Evolutionary conservation across 2,329 filamentous ascomycete genomes (phyloP).

Genomic region (Neonectria punicea): DNA sequence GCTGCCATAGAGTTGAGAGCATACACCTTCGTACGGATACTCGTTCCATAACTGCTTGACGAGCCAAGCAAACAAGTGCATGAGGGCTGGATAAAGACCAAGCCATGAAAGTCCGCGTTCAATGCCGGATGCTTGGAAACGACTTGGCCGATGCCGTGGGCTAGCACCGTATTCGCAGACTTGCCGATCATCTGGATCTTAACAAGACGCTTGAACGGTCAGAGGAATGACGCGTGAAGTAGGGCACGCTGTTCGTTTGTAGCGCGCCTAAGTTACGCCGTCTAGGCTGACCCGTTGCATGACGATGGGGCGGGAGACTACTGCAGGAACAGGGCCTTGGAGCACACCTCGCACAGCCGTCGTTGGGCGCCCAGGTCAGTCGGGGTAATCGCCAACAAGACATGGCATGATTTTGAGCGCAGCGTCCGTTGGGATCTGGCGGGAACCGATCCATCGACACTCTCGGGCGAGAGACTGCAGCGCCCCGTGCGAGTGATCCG

Average conservation of each 20-base stretch:
- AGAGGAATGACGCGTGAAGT: constrained; percentile 7
- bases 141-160: constrained; percentile 4
- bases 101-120: neutral
- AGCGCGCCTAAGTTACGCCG: constrained; percentile 21
- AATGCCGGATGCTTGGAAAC: neutral
- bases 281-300: constrained; percentile 36
- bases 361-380: constrained; percentile 24
- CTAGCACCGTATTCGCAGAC: constrained; percentile 1
- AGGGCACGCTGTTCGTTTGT: constrained; percentile 2
- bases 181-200: constrained; percentile 19
- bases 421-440: constrained; percentile 24
- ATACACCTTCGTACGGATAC: neutral
- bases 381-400: constrained; percentile 20
- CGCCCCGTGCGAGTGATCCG: constrained; percentile 2
- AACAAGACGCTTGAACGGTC: constrained; percentile 3
- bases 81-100: neutral
- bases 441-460: constrained; percentile 12
- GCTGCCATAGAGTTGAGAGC: neutral
- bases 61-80: neutral
- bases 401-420: constrained; percentile 34
- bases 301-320: constrained; percentile 40
- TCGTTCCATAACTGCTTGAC: neutral
- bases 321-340: constrained; percentile 44
- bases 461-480: constrained; percentile 11
- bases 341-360: constrained; percentile 28